Conservation (phyloP, 257 asterid species). For the Capsicum baccatum region DNA sequence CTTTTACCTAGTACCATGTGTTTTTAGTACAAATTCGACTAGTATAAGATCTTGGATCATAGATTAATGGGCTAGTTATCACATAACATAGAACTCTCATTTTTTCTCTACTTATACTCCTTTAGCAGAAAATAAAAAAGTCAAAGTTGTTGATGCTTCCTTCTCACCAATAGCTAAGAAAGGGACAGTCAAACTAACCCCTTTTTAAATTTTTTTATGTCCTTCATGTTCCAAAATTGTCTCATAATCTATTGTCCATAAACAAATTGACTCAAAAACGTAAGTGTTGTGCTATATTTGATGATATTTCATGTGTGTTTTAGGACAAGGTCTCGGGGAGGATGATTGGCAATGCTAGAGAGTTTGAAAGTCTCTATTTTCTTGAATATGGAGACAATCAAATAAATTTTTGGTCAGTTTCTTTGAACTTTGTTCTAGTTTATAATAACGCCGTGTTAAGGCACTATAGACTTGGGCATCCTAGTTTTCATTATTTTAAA, state of each 20-base stretch:
- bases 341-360: background rate
- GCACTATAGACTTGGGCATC: too few species aligned
- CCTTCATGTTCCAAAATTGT: too few species aligned
- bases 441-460: background rate
- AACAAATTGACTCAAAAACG: background rate
- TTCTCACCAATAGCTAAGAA: background rate
- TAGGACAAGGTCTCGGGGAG: background rate
- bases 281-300: background rate
- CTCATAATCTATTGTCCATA: background rate
- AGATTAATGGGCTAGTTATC: background rate
- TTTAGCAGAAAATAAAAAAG: too few species aligned
- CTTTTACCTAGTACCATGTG: background rate
- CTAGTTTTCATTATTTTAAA: too few species aligned
- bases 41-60: background rate
- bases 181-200: background rate
- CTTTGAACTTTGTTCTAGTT: background rate
- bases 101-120: background rate
- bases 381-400: background rate
- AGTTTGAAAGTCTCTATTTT: constrained; percentile 18
- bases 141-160: background rate
- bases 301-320: background rate
- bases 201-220: too few species aligned
- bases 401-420: background rate
- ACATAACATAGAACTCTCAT: background rate
- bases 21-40: background rate